Base-by-base conservation (phyloP, 225 moss, liverwort and hornwort species). In the Takakia lepidozioides region DNA sequence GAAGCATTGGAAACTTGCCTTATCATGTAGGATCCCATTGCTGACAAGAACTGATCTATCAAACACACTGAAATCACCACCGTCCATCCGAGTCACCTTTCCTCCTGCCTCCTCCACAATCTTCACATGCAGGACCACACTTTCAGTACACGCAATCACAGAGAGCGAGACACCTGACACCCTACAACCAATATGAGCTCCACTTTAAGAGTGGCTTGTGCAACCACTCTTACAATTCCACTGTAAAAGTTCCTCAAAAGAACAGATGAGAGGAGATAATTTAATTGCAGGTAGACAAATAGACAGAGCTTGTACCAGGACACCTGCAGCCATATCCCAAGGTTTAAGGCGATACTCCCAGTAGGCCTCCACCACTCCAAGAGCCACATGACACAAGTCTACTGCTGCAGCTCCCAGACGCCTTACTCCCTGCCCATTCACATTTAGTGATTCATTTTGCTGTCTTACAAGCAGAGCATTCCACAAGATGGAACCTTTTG, bases 21-120 rank as follows among this genome's bases (percentile, higher is more conserved):
- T 83, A 25, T 81, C 78, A 42, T 98, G 90, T 52, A 98, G 64
- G 41, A 69, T 62, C 32, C 80, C 87, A 57, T 98, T 87, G 46
- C 90, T 87, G 53, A 87, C 95, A 43, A 95, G 84, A 51, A 95
- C 70, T 25, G 87, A 90, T 25, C 84, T 74, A 18, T 87, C 90
- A 67, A 90, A 90, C 18, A 98, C 90, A 55, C 70, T 66, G 65
- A 87, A 98, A 40, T 68, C 55, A 46, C 87, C 75, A 45, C 95
- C 87, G 61, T 98, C 90, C 90, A 98, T 90, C 43, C 85, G 73
- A 25, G 95, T 90, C 48, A 90, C 90, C 64, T 73, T 85, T 20
- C 95, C 95, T 69, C 87, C 95, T 34, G 95, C 95, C 73, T 98
- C 95, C 71, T 98, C 95, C 24, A 98, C 90, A 67, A 90, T 87